Evolutionary conservation across 2,329 filamentous ascomycete genomes (phyloP).

Genomic region (Rhynchosporium graminicola): DNA sequence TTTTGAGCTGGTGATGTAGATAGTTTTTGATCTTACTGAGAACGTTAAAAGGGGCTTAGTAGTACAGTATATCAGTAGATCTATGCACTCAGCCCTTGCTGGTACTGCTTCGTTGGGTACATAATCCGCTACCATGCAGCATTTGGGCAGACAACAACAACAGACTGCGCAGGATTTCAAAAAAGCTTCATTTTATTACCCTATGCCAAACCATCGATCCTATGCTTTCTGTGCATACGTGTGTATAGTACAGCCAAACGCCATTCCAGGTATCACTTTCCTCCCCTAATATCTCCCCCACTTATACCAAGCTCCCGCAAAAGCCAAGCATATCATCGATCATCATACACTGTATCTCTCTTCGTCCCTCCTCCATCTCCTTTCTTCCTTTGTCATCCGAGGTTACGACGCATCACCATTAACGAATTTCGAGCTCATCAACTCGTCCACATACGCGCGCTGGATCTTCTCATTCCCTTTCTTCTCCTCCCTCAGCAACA

Average conservation of each 20-base stretch:
- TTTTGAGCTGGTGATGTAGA: no score
- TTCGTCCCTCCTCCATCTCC: neutral
- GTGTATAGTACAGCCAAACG: conserved; percentile 11
- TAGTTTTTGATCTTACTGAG: no score
- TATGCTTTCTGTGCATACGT: neutral
- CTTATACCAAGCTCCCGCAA: conserved; percentile 12
- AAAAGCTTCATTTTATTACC: conserved; percentile 10
- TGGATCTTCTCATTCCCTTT: conserved; percentile 56
- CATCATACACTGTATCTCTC: neutral
- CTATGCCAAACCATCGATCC: neutral
- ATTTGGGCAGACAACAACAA: no score
- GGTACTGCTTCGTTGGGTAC: no score
- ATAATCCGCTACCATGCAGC: no score
- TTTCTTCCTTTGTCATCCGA: neutral
- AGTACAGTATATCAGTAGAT: no score
- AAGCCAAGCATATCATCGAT: conserved; percentile 4
- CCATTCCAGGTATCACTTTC: neutral
- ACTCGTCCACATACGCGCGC: conserved; percentile 72
- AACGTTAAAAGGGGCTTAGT: no score
- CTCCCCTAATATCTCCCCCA: no score
- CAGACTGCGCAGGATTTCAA: no score
- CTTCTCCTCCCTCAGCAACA: conserved; percentile 72
- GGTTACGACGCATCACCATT: conserved; percentile 32
- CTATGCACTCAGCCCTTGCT: no score
- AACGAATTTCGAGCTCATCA: conserved; percentile 52